Conservation (phyloP, 2,329 filamentous ascomycete species). For the Escovopsis sp. region DNA sequence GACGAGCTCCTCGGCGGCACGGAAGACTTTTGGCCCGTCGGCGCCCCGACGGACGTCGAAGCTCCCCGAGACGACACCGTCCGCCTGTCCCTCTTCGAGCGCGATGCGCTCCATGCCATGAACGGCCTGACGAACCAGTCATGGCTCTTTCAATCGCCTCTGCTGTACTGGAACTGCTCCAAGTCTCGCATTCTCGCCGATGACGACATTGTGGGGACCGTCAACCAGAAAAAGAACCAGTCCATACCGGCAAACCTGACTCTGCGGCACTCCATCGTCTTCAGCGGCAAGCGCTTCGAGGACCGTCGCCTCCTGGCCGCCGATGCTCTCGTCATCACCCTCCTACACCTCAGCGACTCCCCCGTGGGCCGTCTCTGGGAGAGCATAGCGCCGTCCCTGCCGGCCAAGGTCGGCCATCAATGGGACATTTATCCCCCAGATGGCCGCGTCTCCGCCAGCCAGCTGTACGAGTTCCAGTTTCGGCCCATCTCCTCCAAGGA, state of each 20-base stretch:
- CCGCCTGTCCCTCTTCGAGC: conserved; percentile 28
- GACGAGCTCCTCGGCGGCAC: conserved; percentile 51
- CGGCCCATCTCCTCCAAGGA: conserved; percentile 56
- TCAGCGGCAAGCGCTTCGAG: conserved; percentile 65
- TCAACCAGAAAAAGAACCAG: conserved; percentile 48
- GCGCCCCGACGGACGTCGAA: conserved; percentile 7
- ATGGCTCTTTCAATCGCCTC: conserved; percentile 71
- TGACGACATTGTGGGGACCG: conserved; percentile 48
- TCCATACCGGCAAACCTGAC: conserved; percentile 59
- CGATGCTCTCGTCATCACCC: conserved; percentile 64
- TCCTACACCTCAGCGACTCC: conserved; percentile 54
- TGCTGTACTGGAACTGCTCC: conserved; percentile 70
- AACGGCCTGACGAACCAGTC: conserved; percentile 47
- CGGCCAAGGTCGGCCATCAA: conserved; percentile 30
- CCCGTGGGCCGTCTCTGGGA: conserved; percentile 53
- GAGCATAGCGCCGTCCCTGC: conserved; percentile 38
- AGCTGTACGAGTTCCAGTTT: conserved; percentile 67
- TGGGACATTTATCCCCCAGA: conserved; percentile 53
- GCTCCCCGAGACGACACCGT: conserved; percentile 11
- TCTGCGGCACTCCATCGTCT: conserved; percentile 62
- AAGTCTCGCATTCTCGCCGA: conserved; percentile 42
- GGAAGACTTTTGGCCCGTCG: conserved; percentile 35
- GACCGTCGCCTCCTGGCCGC: conserved; percentile 53
- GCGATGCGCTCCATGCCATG: conserved; percentile 42
- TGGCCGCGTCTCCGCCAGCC: conserved; percentile 37